Conservation (phyloP, 805 yeast genomes). For the Wickerhamiella bombiphila region DNA sequence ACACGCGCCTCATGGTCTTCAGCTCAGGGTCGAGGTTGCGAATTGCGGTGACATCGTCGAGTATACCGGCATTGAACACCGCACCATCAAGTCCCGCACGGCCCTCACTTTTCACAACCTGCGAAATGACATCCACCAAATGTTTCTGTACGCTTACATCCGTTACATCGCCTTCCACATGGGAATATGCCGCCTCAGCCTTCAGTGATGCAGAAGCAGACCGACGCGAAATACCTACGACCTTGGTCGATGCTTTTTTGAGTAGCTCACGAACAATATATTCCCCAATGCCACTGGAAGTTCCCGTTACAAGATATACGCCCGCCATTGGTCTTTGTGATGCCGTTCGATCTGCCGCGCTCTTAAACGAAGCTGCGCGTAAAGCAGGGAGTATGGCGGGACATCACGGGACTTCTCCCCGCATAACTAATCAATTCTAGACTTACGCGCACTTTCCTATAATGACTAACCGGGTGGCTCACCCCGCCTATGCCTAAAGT, state of each 20-base stretch:
- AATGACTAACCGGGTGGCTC: too few relatives aligned
- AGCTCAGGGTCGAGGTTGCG: constrained; percentile 37
- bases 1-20: constrained; percentile 45
- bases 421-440: too few relatives aligned
- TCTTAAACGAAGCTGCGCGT: too few relatives aligned
- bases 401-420: too few relatives aligned
- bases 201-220: constrained; percentile 27
- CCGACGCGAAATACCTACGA: constrained; percentile 65
- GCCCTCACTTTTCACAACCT: too few relatives aligned
- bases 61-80: constrained; percentile 58
- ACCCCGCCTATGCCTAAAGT: too few relatives aligned
- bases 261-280: constrained; percentile 46
- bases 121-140: constrained; percentile 21
- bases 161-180: constrained; percentile 40
- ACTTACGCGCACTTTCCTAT: too few relatives aligned
- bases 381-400: too few relatives aligned
- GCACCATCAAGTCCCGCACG: constrained; percentile 28
- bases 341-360: too few relatives aligned
- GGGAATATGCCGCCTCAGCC: constrained; percentile 25
- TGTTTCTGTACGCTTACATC: constrained; percentile 23
- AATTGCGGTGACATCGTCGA: constrained; percentile 55
- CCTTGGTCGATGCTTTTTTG: constrained; percentile 25
- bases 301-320: constrained; percentile 19
- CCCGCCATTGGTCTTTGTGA: too few relatives aligned
- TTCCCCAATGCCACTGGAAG: constrained; percentile 56